Evolutionary conservation across 1,139 yeast species (phyloP).

Genomic region (Pichia inconspicua): DNA sequence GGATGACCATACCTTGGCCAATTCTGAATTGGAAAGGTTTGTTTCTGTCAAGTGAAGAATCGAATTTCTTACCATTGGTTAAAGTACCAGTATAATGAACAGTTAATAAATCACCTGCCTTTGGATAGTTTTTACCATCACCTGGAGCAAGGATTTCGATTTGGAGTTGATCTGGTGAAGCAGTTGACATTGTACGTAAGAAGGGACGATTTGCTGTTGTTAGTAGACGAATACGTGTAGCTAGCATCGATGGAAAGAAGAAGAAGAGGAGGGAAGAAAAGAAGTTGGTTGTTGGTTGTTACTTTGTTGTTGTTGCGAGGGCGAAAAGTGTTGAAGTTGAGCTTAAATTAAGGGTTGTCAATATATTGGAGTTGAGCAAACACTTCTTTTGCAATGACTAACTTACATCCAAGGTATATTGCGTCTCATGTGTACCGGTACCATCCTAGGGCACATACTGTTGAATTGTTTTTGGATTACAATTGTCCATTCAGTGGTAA

Average conservation of each 20-base stretch:
- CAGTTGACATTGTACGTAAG: conserved; percentile 8
- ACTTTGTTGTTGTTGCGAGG: too few relatives aligned
- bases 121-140: conserved; percentile 82
- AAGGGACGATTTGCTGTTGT: neutral
- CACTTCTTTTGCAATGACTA: conserved; percentile 13
- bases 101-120: conserved; percentile 76
- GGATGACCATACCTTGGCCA: conserved; percentile 94
- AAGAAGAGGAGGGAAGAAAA: neutral
- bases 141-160: conserved; percentile 32
- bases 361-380: too few relatives aligned
- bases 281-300: too few relatives aligned
- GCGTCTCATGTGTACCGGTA: conserved; percentile 17
- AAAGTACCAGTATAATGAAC: conserved; percentile 95
- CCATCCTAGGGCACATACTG: conserved; percentile 19
- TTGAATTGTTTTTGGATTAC: conserved; percentile 67
- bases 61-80: conserved; percentile 90
- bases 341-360: too few relatives aligned
- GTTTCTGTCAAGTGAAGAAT: conserved; percentile 89
- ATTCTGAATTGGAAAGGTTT: conserved; percentile 87
- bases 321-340: too few relatives aligned
- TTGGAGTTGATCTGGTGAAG: conserved; percentile 20
- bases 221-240: neutral
- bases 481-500: conserved; percentile 71
- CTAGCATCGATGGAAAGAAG: neutral
- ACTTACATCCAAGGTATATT: conserved; percentile 19